These are phyloP conservation scores for Pseudonectria foliicola DNA, from an alignment of 2,329 filamentous ascomycete genomes.

Conservation along the genomic window DNA sequence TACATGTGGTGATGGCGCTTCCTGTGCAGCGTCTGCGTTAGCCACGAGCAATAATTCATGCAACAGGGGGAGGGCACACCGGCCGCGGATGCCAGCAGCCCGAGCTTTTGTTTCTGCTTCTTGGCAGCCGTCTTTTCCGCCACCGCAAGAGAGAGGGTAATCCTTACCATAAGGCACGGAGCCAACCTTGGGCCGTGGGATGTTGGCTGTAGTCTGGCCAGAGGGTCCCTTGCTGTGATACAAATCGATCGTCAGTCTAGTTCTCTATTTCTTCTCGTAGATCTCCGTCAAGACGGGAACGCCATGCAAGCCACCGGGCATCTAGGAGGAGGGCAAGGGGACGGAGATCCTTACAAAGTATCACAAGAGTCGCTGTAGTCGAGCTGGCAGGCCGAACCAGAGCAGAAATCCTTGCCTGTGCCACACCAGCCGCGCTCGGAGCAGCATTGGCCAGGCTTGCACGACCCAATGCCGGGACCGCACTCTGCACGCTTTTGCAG, in stretches of 20 bases:
- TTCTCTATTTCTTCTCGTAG: too few species aligned
- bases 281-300: too few species aligned
- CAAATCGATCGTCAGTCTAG: slow-evolving; percentile 6
- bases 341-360: slow-evolving; percentile 29
- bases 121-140: too few species aligned
- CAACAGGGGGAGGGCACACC: too few species aligned
- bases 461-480: slow-evolving; percentile 29
- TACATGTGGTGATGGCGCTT: slow-evolving; percentile 29
- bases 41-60: slow-evolving; percentile 7
- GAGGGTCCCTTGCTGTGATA: slow-evolving; percentile 24
- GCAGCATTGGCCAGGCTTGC: slow-evolving; percentile 27
- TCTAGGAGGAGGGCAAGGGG: too few species aligned
- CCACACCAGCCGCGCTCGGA: slow-evolving; percentile 33
- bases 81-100: background rate
- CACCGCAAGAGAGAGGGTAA: background rate
- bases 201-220: slow-evolving; percentile 24
- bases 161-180: slow-evolving; percentile 31
- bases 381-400: slow-evolving; percentile 32
- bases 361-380: slow-evolving; percentile 34
- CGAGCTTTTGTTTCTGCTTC: too few species aligned
- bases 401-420: slow-evolving; percentile 27
- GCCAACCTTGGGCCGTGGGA: slow-evolving; percentile 26
- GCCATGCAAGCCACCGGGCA: background rate
- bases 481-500: slow-evolving; percentile 22
- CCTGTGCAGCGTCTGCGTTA: slow-evolving; percentile 19